phyloP scores from a whole-genome alignment of 768 basidiomycete species.

The Lactarius trivialis region DNA sequence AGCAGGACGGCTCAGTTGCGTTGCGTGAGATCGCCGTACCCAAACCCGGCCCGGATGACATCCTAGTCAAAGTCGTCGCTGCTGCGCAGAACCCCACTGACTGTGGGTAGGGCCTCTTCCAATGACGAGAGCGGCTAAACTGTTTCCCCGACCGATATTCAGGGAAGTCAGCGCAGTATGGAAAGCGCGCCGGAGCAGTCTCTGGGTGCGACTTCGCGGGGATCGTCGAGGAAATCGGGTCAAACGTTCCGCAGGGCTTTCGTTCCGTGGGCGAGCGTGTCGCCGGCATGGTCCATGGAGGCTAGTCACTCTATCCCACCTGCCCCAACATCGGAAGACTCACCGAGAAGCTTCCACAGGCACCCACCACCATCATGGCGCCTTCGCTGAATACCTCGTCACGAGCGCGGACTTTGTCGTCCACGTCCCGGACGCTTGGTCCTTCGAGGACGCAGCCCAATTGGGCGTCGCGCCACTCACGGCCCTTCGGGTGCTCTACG shows the following conservation, averaged over 20 bases:
- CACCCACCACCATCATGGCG: constrained; percentile 19
- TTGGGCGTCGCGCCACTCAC: constrained; percentile 20
- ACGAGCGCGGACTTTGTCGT: constrained; percentile 24
- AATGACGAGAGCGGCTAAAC: neutral
- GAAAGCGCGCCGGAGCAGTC: constrained; percentile 20
- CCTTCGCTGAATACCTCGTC: constrained; percentile 29
- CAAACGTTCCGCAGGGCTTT: constrained; percentile 15
- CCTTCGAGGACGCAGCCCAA: constrained; percentile 18
- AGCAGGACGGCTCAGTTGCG: constrained; percentile 6
- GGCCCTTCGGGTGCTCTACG: constrained; percentile 17
- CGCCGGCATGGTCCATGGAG: constrained; percentile 28
- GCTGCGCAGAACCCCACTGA: constrained; percentile 30
- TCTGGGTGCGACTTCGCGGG: constrained; percentile 29
- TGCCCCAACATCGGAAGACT: neutral
- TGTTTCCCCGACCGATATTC: neutral
- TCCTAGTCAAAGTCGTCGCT: constrained; percentile 27
- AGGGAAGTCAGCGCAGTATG: constrained; percentile 9
- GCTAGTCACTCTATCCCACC: neutral
- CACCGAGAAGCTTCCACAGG: constrained; percentile 4
- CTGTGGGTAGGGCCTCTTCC: constrained; percentile 21
- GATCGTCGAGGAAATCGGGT: constrained; percentile 23
- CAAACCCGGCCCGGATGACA: constrained; percentile 14
- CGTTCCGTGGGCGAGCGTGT: constrained; percentile 27
- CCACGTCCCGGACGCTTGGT: constrained; percentile 18
- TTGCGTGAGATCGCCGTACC: constrained; percentile 12